phyloP scores from a whole-genome alignment of 2,329 filamentous ascomycete species.

The Fusarium verticillioides region DNA sequence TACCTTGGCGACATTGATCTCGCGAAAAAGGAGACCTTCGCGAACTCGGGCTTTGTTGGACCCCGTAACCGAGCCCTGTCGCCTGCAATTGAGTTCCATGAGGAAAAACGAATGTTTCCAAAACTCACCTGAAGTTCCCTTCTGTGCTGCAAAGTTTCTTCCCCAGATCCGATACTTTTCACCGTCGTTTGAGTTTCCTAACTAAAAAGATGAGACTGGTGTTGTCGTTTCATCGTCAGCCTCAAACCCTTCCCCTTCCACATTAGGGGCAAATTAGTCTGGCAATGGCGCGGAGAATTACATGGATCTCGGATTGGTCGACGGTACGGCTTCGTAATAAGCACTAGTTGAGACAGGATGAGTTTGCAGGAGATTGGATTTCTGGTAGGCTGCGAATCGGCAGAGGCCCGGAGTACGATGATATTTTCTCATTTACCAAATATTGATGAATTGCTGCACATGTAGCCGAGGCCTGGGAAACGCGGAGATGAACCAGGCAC shows the following conservation, averaged over 20 bases:
- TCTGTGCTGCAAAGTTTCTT: neutral
- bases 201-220: constrained; percentile 4
- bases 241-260: constrained; percentile 12
- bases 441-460: neutral
- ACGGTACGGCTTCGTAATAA: neutral
- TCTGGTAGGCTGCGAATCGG: constrained; percentile 6
- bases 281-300: constrained; percentile 51
- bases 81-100: neutral
- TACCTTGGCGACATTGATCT: neutral
- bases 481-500: neutral
- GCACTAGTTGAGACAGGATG: constrained; percentile 18
- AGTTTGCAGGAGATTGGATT: constrained; percentile 14
- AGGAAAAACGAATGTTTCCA: neutral
- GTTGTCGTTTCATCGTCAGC: constrained; percentile 29
- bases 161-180: neutral
- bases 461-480: neutral
- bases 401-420: constrained; percentile 9
- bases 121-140: neutral
- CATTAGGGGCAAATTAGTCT: constrained; percentile 12
- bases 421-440: neutral
- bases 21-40: neutral
- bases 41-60: neutral
- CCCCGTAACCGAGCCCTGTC: neutral
- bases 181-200: constrained; percentile 5
- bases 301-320: constrained; percentile 12